These are phyloP conservation scores for Ophiostoma tasmaniense DNA, from an alignment of 2,329 filamentous ascomycete species.

Conservation along the genomic window DNA sequence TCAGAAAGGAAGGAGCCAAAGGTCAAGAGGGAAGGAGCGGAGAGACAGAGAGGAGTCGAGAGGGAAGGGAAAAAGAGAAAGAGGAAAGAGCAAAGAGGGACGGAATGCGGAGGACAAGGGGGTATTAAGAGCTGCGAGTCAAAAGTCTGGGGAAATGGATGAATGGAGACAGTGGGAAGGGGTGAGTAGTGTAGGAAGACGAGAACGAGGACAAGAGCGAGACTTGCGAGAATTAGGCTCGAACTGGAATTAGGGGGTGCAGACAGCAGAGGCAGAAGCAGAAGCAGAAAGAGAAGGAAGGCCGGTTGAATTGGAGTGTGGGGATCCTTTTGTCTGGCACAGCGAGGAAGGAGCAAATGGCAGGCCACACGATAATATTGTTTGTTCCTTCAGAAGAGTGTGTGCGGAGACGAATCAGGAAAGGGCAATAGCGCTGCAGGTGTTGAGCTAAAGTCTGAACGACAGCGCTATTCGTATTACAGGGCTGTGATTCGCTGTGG, in stretches of 20 bases:
- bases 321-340: neutral
- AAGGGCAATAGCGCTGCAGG: neutral
- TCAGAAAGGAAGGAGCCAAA: neutral
- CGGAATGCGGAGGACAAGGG: conserved; percentile 8
- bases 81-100: neutral
- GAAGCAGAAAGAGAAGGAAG: neutral
- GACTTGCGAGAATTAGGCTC: too few species aligned
- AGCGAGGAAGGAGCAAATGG: conserved; percentile 13
- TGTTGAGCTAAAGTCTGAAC: neutral
- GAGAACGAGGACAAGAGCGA: conserved; percentile 4
- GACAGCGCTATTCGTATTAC: neutral
- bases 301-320: conserved; percentile 14
- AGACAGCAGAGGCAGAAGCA: too few species aligned
- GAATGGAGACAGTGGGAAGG: neutral
- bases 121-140: neutral
- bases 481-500: neutral
- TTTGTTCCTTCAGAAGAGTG: neutral
- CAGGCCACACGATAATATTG: neutral
- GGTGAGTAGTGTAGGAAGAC: conserved; percentile 4
- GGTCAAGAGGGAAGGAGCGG: neutral
- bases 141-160: conserved; percentile 15
- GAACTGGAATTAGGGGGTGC: too few species aligned
- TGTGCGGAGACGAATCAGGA: neutral
- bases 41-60: neutral
- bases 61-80: neutral